These are phyloP conservation scores for Zizania latifolia DNA, from an alignment of 176 grass and related monocot genomes.

Conservation along the genomic window DNA sequence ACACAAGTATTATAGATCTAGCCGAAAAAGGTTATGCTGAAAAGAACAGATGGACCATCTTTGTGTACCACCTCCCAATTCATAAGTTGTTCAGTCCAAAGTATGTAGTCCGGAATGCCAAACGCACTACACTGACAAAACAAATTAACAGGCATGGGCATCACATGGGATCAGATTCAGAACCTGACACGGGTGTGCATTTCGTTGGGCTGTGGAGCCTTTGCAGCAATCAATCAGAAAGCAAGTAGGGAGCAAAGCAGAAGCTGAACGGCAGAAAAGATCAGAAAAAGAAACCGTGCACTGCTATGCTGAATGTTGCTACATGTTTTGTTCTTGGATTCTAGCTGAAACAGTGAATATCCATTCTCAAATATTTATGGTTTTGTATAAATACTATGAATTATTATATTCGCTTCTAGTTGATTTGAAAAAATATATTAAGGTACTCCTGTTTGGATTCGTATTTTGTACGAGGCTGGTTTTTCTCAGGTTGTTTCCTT, in stretches of 20 bases:
- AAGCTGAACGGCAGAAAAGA: not conserved
- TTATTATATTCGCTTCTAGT: too few species aligned
- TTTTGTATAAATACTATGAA: too few species aligned
- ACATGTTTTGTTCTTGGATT: too few species aligned
- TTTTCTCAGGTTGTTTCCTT: not conserved
- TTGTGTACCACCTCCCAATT: not conserved
- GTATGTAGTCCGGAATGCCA: not conserved
- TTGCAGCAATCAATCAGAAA: not conserved
- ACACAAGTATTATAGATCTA: not conserved
- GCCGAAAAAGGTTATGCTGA: not conserved
- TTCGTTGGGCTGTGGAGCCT: not conserved
- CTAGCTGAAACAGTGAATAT: too few species aligned
- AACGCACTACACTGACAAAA: not conserved
- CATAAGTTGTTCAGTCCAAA: not conserved
- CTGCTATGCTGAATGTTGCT: too few species aligned
- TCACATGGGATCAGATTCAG: constrained; percentile 23
- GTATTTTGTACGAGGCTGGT: too few species aligned
- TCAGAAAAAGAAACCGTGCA: too few species aligned
- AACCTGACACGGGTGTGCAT: not conserved
- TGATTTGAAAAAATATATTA: too few species aligned
- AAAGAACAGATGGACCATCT: not conserved
- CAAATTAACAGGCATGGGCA: not conserved
- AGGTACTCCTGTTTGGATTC: too few species aligned
- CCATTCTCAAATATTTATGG: too few species aligned
- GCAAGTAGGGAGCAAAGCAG: not conserved